Percentiles rank a stretch among this genome's conserved stretches.
Evolutionary conservation across 768 basidiomycete genomes (phyloP).

Genomic region (Tremella yokohamensis): DNA sequence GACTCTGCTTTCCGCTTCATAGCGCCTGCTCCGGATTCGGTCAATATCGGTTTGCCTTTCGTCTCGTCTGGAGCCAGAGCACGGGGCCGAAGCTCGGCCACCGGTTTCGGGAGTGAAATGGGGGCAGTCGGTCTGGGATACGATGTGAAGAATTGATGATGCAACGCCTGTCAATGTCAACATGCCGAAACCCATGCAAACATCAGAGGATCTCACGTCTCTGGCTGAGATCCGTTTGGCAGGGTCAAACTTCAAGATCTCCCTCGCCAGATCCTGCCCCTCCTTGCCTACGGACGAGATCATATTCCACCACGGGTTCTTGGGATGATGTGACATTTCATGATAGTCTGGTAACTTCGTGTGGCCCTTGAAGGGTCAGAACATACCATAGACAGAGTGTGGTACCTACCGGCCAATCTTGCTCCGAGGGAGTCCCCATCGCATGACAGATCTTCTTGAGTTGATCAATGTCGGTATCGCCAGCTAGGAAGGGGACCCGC

Average conservation of each 20-base stretch:
- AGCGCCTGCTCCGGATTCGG: conserved; percentile 12
- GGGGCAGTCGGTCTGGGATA: conserved; percentile 84
- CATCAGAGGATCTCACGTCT: conserved; percentile 60
- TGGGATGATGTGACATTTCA: conserved; percentile 78
- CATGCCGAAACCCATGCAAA: neutral
- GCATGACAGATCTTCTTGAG: conserved; percentile 90
- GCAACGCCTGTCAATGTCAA: conserved; percentile 62
- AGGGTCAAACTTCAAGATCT: conserved; percentile 81
- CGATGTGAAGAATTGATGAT: conserved; percentile 81
- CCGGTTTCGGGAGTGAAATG: conserved; percentile 73
- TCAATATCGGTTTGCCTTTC: conserved; percentile 37
- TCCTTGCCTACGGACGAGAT: conserved; percentile 88
- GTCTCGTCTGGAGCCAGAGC: conserved; percentile 55
- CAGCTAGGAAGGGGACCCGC: conserved; percentile 89
- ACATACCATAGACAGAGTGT: neutral
- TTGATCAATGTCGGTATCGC: conserved; percentile 95
- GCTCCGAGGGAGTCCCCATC: conserved; percentile 90
- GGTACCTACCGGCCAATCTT: conserved; percentile 84
- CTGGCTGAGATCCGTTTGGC: conserved; percentile 70
- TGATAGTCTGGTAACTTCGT: conserved; percentile 86
- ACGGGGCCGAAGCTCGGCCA: conserved; percentile 54
- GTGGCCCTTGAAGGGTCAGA: conserved; percentile 65
- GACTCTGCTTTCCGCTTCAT: conserved; percentile 42
- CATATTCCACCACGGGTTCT: conserved; percentile 73
- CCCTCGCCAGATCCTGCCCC: conserved; percentile 73